These are phyloP conservation scores for Micromonas pusilla DNA, from an alignment of 139 green algal genomes.

Conservation along the genomic window DNA sequence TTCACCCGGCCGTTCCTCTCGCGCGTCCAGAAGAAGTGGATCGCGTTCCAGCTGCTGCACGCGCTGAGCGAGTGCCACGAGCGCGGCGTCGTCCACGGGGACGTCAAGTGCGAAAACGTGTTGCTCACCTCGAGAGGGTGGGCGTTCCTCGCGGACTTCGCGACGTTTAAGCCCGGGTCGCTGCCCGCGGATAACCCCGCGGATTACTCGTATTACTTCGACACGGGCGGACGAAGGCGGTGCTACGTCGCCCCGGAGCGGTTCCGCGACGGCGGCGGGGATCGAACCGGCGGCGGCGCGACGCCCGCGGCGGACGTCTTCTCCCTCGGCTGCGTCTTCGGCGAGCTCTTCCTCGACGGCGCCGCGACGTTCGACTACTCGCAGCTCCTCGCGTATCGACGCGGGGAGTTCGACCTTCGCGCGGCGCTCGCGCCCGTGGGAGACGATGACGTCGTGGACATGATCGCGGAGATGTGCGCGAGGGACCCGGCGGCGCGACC, in stretches of 20 bases:
- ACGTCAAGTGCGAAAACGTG: slow-evolving; percentile 92
- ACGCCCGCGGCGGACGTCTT: slow-evolving; percentile 79
- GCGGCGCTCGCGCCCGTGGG: slow-evolving; percentile 10
- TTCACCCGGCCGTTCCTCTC: slow-evolving; percentile 85
- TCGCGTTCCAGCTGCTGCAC: slow-evolving; percentile 81
- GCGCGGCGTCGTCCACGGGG: slow-evolving; percentile 75
- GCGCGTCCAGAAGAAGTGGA: slow-evolving; percentile 84
- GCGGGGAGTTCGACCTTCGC: slow-evolving; percentile 42
- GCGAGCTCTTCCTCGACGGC: slow-evolving; percentile 89
- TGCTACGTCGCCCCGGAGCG: slow-evolving; percentile 87
- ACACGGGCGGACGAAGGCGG: slow-evolving; percentile 73
- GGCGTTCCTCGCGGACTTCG: slow-evolving; percentile 84
- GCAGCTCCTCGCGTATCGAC: slow-evolving; percentile 61
- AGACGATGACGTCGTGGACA: slow-evolving; percentile 42
- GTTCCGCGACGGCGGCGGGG: slow-evolving; percentile 58
- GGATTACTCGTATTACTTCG: slow-evolving; percentile 97
- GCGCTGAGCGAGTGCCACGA: slow-evolving; percentile 63
- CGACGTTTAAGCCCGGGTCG: slow-evolving; percentile 81
- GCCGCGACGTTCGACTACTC: slow-evolving; percentile 66
- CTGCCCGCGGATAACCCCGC: slow-evolving; percentile 91
- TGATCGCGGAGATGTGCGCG: slow-evolving; percentile 88
- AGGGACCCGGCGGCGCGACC: slow-evolving; percentile 60
- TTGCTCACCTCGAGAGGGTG: slow-evolving; percentile 89
- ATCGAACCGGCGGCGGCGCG: slow-evolving; percentile 5
- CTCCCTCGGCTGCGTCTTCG: slow-evolving; percentile 85